These are phyloP conservation scores for Penicillium sp. DNA, from an alignment of 2,329 filamentous ascomycete genomes.

Conservation along the genomic window DNA sequence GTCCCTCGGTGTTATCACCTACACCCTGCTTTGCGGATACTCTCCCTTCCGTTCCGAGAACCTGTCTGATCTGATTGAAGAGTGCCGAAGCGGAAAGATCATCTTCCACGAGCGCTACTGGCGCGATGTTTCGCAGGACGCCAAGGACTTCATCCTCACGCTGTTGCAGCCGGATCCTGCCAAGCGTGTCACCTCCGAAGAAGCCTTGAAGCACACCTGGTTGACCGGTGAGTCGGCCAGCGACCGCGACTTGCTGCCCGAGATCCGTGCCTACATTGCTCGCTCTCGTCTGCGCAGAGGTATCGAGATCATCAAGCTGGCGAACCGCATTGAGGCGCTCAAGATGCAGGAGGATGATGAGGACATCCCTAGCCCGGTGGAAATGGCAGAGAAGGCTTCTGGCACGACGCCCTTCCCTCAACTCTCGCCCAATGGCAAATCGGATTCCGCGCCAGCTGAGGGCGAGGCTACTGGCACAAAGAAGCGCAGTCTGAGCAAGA, in stretches of 20 bases:
- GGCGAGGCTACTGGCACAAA: too few species aligned
- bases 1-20: slow-evolving; percentile 97
- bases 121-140: slow-evolving; percentile 92
- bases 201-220: slow-evolving; percentile 76
- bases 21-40: slow-evolving; percentile 94
- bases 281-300: slow-evolving; percentile 83
- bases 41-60: slow-evolving; percentile 96
- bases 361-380: slow-evolving; percentile 51
- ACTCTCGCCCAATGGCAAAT: too few species aligned
- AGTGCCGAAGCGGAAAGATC: slow-evolving; percentile 74
- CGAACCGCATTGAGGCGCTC: slow-evolving; percentile 88
- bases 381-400: too few species aligned
- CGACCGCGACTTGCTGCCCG: slow-evolving; percentile 92
- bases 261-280: slow-evolving; percentile 89
- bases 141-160: slow-evolving; percentile 82
- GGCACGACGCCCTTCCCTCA: too few species aligned
- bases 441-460: too few species aligned
- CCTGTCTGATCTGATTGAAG: slow-evolving; percentile 82
- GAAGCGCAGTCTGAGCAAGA: slow-evolving; percentile 47
- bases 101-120: slow-evolving; percentile 97
- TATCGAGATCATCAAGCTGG: slow-evolving; percentile 90
- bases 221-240: slow-evolving; percentile 82
- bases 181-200: slow-evolving; percentile 67
- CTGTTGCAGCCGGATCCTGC: slow-evolving; percentile 71
- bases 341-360: slow-evolving; percentile 80